Percentiles rank a stretch among this genome's conserved stretches.
Evolutionary conservation across 208 protist genomes (phyloP).

Genomic region (Acanthamoeba lenticulata): DNA sequence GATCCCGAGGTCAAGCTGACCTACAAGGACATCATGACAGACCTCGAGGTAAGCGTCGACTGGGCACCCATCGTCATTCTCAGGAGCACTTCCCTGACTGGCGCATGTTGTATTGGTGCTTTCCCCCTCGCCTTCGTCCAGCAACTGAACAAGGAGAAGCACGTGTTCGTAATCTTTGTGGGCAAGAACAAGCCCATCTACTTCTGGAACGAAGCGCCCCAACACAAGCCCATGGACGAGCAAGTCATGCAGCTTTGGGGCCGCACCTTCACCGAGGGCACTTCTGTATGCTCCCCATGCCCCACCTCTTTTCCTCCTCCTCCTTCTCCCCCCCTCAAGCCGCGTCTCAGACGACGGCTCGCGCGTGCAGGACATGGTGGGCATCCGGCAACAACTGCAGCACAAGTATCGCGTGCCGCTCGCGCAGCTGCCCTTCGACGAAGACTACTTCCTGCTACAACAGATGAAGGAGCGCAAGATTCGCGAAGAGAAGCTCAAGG

Average conservation of each 20-base stretch:
- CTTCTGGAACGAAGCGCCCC: constrained; percentile 33
- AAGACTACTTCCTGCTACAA: constrained; percentile 45
- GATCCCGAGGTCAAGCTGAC: constrained; percentile 54
- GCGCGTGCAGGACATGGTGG: constrained; percentile 35
- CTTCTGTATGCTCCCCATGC: not conserved
- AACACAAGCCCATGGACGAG: constrained; percentile 22
- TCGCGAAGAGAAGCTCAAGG: not conserved
- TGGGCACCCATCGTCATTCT: not conserved
- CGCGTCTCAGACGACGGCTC: not conserved
- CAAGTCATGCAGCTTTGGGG: constrained; percentile 25
- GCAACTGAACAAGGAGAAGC: constrained; percentile 49
- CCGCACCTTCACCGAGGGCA: constrained; percentile 7
- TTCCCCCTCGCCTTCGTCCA: not conserved
- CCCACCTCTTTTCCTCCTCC: not conserved
- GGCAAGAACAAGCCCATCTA: constrained; percentile 57
- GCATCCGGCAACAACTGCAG: constrained; percentile 43
- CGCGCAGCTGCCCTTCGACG: constrained; percentile 55
- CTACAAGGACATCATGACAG: constrained; percentile 42
- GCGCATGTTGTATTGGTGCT: not conserved
- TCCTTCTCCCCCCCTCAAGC: not conserved
- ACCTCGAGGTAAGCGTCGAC: constrained; percentile 21
- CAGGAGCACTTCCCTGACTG: not conserved
- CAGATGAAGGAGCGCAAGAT: constrained; percentile 23
- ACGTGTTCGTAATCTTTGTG: constrained; percentile 1
- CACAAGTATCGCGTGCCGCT: constrained; percentile 33